These are phyloP conservation scores for Debaryomyces sp. DNA, from an alignment of 1,139 yeast species.

Conservation along the genomic window DNA sequence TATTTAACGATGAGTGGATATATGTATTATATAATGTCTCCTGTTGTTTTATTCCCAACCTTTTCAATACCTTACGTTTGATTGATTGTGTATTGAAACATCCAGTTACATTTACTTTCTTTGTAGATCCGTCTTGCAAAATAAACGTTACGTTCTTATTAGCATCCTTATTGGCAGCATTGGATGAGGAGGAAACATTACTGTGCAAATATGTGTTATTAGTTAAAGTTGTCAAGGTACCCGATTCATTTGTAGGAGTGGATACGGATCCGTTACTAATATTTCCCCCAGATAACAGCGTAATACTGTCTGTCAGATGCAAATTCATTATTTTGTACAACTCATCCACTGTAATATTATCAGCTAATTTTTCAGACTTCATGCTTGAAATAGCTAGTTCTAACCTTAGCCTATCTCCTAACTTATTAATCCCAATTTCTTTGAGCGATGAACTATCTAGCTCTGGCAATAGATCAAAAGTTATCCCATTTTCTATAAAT, in stretches of 20 bases:
- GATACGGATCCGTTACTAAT: not conserved
- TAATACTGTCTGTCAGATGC: slow-evolving; percentile 12
- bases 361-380: slow-evolving; percentile 39
- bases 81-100: slow-evolving; percentile 83
- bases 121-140: slow-evolving; percentile 73
- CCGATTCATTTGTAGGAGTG: slow-evolving; percentile 13
- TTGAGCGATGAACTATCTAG: slow-evolving; percentile 69
- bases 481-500: slow-evolving; percentile 55
- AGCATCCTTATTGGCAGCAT: slow-evolving; percentile 31
- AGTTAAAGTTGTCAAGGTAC: slow-evolving; percentile 17
- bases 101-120: slow-evolving; percentile 73
- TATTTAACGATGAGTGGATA: slow-evolving; percentile 38
- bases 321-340: slow-evolving; percentile 29
- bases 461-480: slow-evolving; percentile 60
- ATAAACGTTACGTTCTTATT: slow-evolving; percentile 64
- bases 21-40: slow-evolving; percentile 47
- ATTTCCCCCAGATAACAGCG: not conserved
- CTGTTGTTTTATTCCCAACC: slow-evolving; percentile 52
- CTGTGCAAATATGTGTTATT: not conserved
- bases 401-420: slow-evolving; percentile 81
- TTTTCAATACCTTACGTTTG: slow-evolving; percentile 67
- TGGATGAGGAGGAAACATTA: not conserved
- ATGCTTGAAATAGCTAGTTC: slow-evolving; percentile 54
- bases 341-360: slow-evolving; percentile 34
- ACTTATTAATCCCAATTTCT: slow-evolving; percentile 72